These are phyloP conservation scores for Phytophthora multivora DNA, from an alignment of 352 stramenopile species.

Conservation along the genomic window DNA sequence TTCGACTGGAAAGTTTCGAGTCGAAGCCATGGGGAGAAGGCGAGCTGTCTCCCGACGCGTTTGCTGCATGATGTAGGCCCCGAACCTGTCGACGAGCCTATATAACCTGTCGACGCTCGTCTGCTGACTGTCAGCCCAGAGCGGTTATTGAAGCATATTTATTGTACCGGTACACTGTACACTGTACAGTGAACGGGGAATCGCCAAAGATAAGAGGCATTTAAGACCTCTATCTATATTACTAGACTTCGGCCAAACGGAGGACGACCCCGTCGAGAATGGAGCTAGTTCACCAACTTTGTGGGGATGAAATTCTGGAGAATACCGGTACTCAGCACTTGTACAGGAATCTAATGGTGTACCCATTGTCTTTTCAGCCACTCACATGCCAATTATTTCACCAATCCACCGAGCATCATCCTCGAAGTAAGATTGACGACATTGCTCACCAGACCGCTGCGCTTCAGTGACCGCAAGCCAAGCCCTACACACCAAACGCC, in stretches of 20 bases:
- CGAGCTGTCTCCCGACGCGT: constrained; percentile 3
- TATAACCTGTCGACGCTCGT: background rate
- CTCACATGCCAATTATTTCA: background rate
- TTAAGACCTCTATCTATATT: too few species aligned
- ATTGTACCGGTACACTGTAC: too few species aligned
- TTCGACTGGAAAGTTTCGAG: too few species aligned
- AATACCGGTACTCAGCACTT: too few species aligned
- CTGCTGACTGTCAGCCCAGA: background rate
- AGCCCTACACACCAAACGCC: background rate
- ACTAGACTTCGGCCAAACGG: background rate
- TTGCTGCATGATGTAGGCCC: constrained; percentile 2
- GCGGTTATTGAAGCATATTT: constrained; percentile 6
- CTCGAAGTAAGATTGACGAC: constrained; percentile 8
- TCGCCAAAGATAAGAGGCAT: constrained; percentile 10
- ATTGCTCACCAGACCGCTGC: background rate
- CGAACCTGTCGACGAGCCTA: constrained; percentile 4
- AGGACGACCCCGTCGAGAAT: background rate
- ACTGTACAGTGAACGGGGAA: too few species aligned
- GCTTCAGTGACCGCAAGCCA: background rate
- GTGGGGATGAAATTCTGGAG: too few species aligned
- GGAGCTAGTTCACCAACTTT: background rate
- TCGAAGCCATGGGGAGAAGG: background rate
- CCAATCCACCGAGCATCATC: constrained; percentile 13
- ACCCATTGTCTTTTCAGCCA: background rate
- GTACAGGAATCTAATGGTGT: too few species aligned